Evolutionary conservation across 2,329 filamentous ascomycete genomes (phyloP), one percentile per base, ranked within the genome.

Genomic region (Alternaria viburni): DNA sequence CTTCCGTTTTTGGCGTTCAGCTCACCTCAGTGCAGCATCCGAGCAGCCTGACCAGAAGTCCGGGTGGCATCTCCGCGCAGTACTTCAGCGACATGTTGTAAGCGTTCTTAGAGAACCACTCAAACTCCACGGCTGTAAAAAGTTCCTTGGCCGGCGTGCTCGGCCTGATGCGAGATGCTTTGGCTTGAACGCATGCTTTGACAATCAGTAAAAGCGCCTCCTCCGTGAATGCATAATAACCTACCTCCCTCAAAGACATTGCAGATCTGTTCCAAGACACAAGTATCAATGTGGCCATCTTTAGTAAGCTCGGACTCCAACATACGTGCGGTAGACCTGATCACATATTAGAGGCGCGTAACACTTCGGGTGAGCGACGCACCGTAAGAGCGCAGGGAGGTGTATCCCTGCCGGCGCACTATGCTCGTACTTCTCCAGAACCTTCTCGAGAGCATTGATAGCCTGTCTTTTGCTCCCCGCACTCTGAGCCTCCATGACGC

Each of bases 31-130:
- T 76, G 68, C 84, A 86, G 23, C 78, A 73, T 8, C 76, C 67
- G 5, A 87, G 68, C 23, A 97, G 83, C 4, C 86, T 82, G 4
- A 89, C 74, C 0, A 90, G 82, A 52, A 84, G 78, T 6, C 77
- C 75, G 1, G 89, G 83, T 23, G 86, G 76, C 84, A 90, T 90
- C 1, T 86, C 82, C 2, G 84, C 83, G 68, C 85, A 86, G 61
- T 90, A 83, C 64, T 89, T 88, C 5, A 95, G 79, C 0, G 89
- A 90, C 7, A 93, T 77, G 68, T 96, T 96, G 81, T 96, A 97
- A 1, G 91, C 86, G 66, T 92, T 95, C 66, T 90, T 90, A 41
- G 90, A 90, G 75, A 97, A 94, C 93, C 93, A 97, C 69, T 94
- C 86, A 4, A 96, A 83, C 70, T 97, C 93, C 4, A 83, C 77